These are phyloP conservation scores for Ambrosia trifida DNA, from an alignment of 129 eudicot genomes.

Conservation along the genomic window DNA sequence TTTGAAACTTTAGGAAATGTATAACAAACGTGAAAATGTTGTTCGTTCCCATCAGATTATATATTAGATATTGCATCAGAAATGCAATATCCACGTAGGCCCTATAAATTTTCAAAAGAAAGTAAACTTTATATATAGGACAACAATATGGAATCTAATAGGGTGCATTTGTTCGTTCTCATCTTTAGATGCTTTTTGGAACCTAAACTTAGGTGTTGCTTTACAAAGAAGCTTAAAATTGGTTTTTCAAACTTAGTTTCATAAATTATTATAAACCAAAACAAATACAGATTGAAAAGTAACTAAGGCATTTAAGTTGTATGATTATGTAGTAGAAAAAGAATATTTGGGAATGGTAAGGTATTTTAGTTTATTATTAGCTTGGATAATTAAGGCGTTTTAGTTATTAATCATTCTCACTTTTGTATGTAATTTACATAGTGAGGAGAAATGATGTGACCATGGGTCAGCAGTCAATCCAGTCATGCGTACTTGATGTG, in stretches of 20 bases:
- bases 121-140: not conserved
- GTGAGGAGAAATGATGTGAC: conserved; percentile 11
- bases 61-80: not conserved
- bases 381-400: conserved; percentile 6
- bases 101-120: not conserved
- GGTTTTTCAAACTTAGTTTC: not conserved
- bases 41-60: not conserved
- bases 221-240: conserved; percentile 4
- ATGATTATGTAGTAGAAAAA: not conserved
- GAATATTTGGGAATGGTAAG: not conserved
- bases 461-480: not conserved
- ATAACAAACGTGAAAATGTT: not conserved
- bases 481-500: not conserved
- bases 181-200: conserved; percentile 2
- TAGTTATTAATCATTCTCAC: conserved; percentile 8
- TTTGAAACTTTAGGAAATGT: conserved; percentile 15
- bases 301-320: not conserved
- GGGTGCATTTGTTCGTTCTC: conserved; percentile 13
- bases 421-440: not conserved
- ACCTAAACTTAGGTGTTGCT: not conserved
- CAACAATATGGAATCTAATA: conserved; percentile 9
- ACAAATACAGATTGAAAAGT: not conserved
- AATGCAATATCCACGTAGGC: not conserved
- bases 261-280: not conserved
- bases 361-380: not conserved